Percentiles rank a stretch among this genome's conserved stretches.
Evolutionary conservation across 2,329 filamentous ascomycete genomes (phyloP).

Genomic region (Penicillium sp.): DNA sequence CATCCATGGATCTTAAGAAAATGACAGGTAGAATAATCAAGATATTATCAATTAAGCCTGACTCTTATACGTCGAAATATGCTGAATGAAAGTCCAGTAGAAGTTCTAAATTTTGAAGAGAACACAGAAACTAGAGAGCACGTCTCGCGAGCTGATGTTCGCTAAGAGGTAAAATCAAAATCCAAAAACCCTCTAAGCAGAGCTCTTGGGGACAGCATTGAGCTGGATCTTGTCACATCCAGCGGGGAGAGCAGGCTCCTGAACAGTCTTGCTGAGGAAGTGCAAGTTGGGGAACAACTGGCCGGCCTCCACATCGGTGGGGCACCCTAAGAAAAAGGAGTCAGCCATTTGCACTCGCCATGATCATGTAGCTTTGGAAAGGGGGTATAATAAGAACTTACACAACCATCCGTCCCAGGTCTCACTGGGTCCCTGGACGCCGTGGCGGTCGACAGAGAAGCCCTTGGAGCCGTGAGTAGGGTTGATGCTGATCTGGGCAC

Average conservation of each 20-base stretch:
- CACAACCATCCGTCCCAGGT: slow-evolving; percentile 20
- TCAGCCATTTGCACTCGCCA: not conserved
- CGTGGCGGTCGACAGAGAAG: slow-evolving; percentile 7
- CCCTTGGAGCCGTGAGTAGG: slow-evolving; percentile 15
- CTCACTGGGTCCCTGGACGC: slow-evolving; percentile 2
- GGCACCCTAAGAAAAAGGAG: slow-evolving; percentile 2
- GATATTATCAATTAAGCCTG: not conserved
- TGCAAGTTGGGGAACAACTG: slow-evolving; percentile 12
- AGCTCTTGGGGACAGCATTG: not conserved
- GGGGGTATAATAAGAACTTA: slow-evolving; percentile 34
- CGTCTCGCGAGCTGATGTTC: not conserved
- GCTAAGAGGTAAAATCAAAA: not conserved
- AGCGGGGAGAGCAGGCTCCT: not conserved
- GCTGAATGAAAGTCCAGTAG: not conserved
- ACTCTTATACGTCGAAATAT: not conserved
- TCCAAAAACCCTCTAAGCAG: not conserved
- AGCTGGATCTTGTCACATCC: slow-evolving; percentile 17
- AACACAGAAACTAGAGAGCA: not conserved
- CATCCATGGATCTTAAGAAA: not conserved
- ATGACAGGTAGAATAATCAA: not conserved
- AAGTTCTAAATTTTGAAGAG: not conserved
- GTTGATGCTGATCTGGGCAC: slow-evolving; percentile 20
- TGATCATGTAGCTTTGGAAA: not conserved
- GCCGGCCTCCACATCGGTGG: slow-evolving; percentile 3
- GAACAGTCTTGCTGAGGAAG: slow-evolving; percentile 9